phyloP scores from a whole-genome alignment of 2,329 filamentous ascomycete species.

The Colletotrichum sp. region DNA sequence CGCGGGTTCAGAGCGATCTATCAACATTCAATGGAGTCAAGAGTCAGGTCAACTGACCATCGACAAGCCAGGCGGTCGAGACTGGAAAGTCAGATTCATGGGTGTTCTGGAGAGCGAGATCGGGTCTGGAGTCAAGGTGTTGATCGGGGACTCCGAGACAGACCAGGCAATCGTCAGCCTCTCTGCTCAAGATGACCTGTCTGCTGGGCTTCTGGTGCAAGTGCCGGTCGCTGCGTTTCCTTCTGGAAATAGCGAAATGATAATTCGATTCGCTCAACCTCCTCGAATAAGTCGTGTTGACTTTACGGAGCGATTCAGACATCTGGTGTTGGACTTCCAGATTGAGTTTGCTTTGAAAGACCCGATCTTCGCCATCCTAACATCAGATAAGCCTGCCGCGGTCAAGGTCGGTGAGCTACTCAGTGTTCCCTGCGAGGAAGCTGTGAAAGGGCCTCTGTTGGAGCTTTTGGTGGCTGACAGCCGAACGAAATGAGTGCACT shows the following conservation, averaged over 20 bases:
- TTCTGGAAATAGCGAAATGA: not conserved
- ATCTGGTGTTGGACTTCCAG: not conserved
- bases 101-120: not conserved
- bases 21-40: not conserved
- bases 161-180: not conserved
- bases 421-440: not conserved
- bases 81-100: not conserved
- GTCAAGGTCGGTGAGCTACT: not conserved
- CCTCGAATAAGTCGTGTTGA: not conserved
- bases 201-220: not conserved
- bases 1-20: not conserved
- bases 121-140: not conserved
- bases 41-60: not conserved
- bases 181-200: not conserved
- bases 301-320: not conserved
- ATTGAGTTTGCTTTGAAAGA: not conserved
- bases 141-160: not conserved
- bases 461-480: not conserved
- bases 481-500: not conserved
- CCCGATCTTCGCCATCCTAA: not conserved
- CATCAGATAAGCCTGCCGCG: not conserved
- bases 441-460: not conserved
- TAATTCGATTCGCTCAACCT: not conserved
- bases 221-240: not conserved
- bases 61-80: not conserved